Base-by-base conservation (phyloP, 2,329 filamentous ascomycete genomes). In the Lecanosticta acicola region DNA sequence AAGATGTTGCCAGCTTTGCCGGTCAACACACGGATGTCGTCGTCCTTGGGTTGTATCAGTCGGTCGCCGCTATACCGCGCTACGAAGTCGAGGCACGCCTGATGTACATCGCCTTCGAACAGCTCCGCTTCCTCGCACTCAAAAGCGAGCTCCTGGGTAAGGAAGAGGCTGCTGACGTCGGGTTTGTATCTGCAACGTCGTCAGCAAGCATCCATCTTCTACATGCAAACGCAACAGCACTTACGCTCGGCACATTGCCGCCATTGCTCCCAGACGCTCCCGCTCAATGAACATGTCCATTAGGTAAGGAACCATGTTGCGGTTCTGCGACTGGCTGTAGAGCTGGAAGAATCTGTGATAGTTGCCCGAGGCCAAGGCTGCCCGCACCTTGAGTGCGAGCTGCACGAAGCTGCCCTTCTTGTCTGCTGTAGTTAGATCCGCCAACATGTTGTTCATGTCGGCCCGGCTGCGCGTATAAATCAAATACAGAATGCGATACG, bases 241-340 rank as follows among this genome's bases (percentile, higher is more conserved):
- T 74, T 73, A 98, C 93, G 87, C 83, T 87, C 80, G 94, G 79
- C 89, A 95, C 59, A 98, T 93, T 66, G 84, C 87, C 67, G 88
- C 84, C 64, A 98, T 73, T 56, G 93, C 93, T 64, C 85, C 83
- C 56, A 98, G 80, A 61, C 93, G 87, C 74, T 98, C 91, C 64
- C 93, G 84, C 62, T 83, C 83, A 66, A 97, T 85, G 74, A 98
- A 97, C 87, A 95, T 96, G 73, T 98, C 93, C 87, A 98, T 94
- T 41, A 98, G 79, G 70, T 97, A 97, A 59, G 86, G 89, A 51
- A 93, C 91, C 90, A 98, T 95, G 63, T 56, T 56, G 10, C 41
- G 89, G 26, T 54, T 50, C 26, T 55, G 90, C 18, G 90, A 90
- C 66, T 91, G 84, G 57, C 94, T 81, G 68, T 96, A 98, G 36